These are phyloP conservation scores for Penicillium goetzii DNA, from an alignment of 495 filamentous ascomycete genomes.

Conservation along the genomic window DNA sequence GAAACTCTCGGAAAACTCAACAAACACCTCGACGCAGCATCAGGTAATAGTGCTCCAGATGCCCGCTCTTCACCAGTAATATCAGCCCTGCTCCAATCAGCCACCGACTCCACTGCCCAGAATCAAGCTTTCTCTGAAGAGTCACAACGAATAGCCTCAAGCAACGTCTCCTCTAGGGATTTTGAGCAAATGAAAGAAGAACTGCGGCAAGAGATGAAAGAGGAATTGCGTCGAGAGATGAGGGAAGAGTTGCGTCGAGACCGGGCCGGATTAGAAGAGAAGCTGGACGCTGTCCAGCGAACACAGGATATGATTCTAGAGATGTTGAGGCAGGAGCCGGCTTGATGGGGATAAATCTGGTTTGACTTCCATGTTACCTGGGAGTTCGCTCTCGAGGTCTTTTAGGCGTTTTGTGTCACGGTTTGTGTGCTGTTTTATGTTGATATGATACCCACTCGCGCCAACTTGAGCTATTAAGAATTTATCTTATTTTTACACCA, in stretches of 20 bases:
- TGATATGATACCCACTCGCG: constrained; percentile 6
- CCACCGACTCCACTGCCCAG: constrained; percentile 22
- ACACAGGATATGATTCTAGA: constrained; percentile 53
- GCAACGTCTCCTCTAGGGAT: constrained; percentile 5
- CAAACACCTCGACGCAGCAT: constrained; percentile 41
- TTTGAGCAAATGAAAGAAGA: constrained; percentile 41
- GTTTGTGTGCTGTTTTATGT: neutral
- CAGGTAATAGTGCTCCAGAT: constrained; percentile 17
- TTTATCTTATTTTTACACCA: neutral
- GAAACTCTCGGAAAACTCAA: constrained; percentile 46
- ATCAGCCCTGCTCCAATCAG: constrained; percentile 29
- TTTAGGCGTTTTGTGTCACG: neutral
- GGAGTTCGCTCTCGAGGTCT: neutral
- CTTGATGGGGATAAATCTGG: constrained; percentile 21
- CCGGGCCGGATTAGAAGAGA: constrained; percentile 40
- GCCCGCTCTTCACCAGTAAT: constrained; percentile 28
- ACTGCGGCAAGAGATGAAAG: constrained; percentile 43
- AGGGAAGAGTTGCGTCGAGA: constrained; percentile 36
- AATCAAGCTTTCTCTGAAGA: neutral
- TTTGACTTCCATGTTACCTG: constrained; percentile 7
- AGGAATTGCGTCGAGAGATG: constrained; percentile 44
- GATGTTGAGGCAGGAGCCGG: constrained; percentile 48
- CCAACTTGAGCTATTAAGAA: neutral
- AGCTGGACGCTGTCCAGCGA: constrained; percentile 46
- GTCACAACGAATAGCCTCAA: neutral